Base-by-base conservation (phyloP, 352 stramenopile species). In the Globisporangium irregulare region DNA sequence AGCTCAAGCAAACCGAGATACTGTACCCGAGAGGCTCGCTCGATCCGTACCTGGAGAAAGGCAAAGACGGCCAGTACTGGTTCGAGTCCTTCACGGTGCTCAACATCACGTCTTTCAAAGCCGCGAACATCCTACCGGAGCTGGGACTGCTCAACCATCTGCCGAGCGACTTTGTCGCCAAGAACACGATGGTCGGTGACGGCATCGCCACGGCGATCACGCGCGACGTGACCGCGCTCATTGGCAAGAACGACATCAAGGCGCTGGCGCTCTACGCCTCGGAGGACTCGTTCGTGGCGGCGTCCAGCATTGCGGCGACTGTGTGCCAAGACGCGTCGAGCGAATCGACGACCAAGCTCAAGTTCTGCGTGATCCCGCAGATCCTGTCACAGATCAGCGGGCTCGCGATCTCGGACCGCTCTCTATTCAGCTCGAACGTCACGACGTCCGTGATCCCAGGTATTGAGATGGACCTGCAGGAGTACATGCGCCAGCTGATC, bases 321-420 rank as follows among this genome's bases (percentile, higher is more conserved):
- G 24, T 57, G 51, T 57, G 51, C 7, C 51, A 29, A 32, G 51
- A 57, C 51, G 51, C 12, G 4, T 29, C 12, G 9, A 1, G 2
- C 1, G 25, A 15, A 9, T 57, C 22, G 6, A 12, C 46, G 20
- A 9, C 24, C 22, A 57, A 57, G 51, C 24, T 57, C 24, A 57
- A 57, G 51, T 57, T 57, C 51, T 57, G 51, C 12, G 51, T 57
- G 51, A 57, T 57, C 24, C 51, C 51, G 51, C 51, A 57, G 51
- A 57, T 57, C 24, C 51, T 57, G 51, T 57, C 51, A 24, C 51
- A 57, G 51, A 57, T 57, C 51, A 57, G 51, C 22, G 51, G 51
- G 4, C 51, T 57, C 51, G 51, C 51, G 24, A 57, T 57, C 51
- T 25, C 51, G 51, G 51, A 57, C 24, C 51, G 51, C 10, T 57